Evolutionary conservation across 2,329 filamentous ascomycete species (phyloP).

Genomic region (Claviceps pusilla): DNA sequence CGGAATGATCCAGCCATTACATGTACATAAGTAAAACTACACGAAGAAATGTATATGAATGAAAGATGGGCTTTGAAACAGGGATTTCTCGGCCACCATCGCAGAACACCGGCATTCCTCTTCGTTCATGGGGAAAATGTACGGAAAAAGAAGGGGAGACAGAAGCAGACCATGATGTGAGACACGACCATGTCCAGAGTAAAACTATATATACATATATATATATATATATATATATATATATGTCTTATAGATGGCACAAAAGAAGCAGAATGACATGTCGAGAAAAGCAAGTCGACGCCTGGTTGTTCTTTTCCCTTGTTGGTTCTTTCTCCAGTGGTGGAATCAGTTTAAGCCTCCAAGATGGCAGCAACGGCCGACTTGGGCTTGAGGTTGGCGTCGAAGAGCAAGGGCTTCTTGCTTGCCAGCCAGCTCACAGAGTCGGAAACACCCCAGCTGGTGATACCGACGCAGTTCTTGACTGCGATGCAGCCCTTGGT

Average conservation of each 20-base stretch:
- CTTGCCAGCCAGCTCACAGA: constrained; percentile 30
- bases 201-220: too few species aligned
- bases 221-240: too few species aligned
- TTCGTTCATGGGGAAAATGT: not conserved
- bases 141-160: not conserved
- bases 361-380: not conserved
- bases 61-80: not conserved
- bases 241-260: too few species aligned
- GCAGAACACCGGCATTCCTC: not conserved
- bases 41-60: not conserved
- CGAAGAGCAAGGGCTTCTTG: constrained; percentile 38
- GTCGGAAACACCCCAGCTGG: constrained; percentile 43
- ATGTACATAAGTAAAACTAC: not conserved
- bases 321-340: too few species aligned
- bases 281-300: not conserved
- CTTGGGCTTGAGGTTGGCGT: constrained; percentile 23
- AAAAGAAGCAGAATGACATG: not conserved
- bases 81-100: not conserved
- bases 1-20: not conserved
- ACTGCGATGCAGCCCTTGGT: constrained; percentile 43
- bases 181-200: not conserved
- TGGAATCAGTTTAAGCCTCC: not conserved
- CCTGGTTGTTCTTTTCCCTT: too few species aligned
- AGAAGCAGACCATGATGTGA: not conserved
- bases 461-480: constrained; percentile 48